Conservation (phyloP, 1,139 yeast genomes). For the Nadsonia starkeyi-henricii region DNA sequence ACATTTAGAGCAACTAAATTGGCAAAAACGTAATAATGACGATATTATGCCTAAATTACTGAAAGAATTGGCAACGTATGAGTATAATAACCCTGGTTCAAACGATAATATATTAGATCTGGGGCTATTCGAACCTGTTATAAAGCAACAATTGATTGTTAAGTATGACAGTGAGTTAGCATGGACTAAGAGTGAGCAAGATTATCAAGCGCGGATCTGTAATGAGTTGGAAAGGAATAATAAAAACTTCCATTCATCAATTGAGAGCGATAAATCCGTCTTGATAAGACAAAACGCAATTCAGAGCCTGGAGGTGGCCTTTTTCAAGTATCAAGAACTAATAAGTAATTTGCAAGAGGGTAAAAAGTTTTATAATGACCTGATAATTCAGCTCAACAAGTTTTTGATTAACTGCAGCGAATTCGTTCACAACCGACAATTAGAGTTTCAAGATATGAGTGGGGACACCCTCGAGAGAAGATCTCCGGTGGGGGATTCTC, state of each 20-base stretch:
- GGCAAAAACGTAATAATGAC: conserved; percentile 17
- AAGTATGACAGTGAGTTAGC: conserved; percentile 31
- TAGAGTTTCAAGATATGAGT: conserved; percentile 28
- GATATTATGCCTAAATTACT: conserved; percentile 19
- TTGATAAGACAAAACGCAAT: conserved; percentile 35
- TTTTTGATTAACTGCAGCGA: conserved; percentile 40
- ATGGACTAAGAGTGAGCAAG: conserved; percentile 27
- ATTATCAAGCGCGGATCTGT: conserved; percentile 33
- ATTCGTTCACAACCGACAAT: conserved; percentile 38
- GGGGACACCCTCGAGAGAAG: too few relatives aligned
- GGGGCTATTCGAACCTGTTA: conserved; percentile 20
- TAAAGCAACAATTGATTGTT: conserved; percentile 13
- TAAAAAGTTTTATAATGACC: conserved; percentile 50
- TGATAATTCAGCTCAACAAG: conserved; percentile 35
- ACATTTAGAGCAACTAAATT: conserved; percentile 17
- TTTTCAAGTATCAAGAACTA: conserved; percentile 41
- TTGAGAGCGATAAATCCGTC: conserved; percentile 20
- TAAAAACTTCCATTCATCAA: conserved; percentile 23
- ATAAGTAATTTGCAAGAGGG: conserved; percentile 56
- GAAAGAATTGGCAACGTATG: conserved; percentile 12
- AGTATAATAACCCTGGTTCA: conserved; percentile 12
- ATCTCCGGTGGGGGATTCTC: too few relatives aligned
- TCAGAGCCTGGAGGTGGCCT: conserved; percentile 41
- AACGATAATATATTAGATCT: conserved; percentile 12
- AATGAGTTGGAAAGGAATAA: conserved; percentile 31